Evolutionary conservation across 371 early-diverging fungal species (phyloP), one percentile per base, ranked within the genome.

Genomic region (Mucor sp.): DNA sequence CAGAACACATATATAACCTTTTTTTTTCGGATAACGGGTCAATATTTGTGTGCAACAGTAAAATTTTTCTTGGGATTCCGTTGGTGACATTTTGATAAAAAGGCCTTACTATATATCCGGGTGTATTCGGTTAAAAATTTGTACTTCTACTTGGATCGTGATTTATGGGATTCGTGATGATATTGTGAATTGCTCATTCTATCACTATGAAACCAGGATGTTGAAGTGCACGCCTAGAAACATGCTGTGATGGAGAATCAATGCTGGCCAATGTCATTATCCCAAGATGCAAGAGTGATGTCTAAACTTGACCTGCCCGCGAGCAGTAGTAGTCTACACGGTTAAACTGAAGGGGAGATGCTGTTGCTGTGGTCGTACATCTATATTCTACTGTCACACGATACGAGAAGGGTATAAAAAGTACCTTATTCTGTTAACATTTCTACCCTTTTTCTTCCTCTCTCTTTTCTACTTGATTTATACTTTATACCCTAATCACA

Each of bases 21-120:
- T 60, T 60, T 44, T 44, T 44, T 27, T 61, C 48, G 62, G 62
- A 47, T 61, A 27, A 60, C 60, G 60, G 60, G 28, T 60, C 12
- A 27, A 27, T 41, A 23, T 14, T 25, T 25, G 17, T 21, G 62
- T 61, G n/a, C 62, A 32, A 61, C 62, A 27, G n/a, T 47, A 47
- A 15, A 47, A 53, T 23, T 28, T 61, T 60, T 61, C 62, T 48
- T 30, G 33, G 19, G 47, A 11, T 61, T 61, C 62, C 33, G 61
- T 44, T 44, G 28, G 61, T 43, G 6, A 57, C 58, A 33, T 57
- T 21, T 32, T n/a, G 62, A 43, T 55, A 30, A 23, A n/a, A 41
- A 43, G 44, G 60, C 48, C 21, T 30, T 61, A n/a, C 12, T 47
- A 19, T 47, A 48, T 61, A 61, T 6, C 62, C 62, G 62, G 44